Evolutionary conservation across 2,329 filamentous ascomycete species (phyloP), one percentile per base, ranked within the genome.

Genomic region (Colletotrichum tamarilloi): DNA sequence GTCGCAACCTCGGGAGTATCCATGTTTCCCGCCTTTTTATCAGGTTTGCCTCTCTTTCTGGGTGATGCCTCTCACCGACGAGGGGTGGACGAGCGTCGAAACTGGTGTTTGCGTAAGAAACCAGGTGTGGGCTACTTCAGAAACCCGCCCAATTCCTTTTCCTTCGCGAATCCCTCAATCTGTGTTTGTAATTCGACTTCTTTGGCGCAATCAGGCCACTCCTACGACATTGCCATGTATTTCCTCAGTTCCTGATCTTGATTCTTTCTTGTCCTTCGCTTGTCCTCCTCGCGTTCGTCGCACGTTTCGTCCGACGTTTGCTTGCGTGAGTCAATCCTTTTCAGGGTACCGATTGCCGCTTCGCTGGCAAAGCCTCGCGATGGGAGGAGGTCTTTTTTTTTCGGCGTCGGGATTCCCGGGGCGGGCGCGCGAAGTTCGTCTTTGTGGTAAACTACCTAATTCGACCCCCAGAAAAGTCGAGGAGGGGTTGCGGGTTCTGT

Each of bases 141-240:
- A 35, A 46, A 38, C 22, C 32, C 28, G 55, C 19, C 46, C 67
- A 65, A 46, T 73, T 42, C n/a, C 42, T 46, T 22, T 73, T 42
- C n/a, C 42, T 46, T 22, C 11, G 28, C 7, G 24, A 35, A 22
- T n/a, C 30, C 46, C n/a, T 9, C 56, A 57, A 38, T 26, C n/a
- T 59, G 35, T 55, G 12, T 58, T 58, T 11, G 30, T 12, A 56
- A 30, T 35, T 53, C 42, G 49, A 24, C 59, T 63, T 70, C 60
- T 67, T 73, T 73, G 71, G 60, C 71, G 67, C 60, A 49, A 57
- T 26, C 28, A 30, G 71, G 56, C 67, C 67, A 71, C 71, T 71
- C 49, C 71, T 66, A 71, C 58, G 62, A 66, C 71, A 66, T 71
- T 66, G 56, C 56, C 67, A 70, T 73, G 60, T 71, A 60, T 65